A percentile compares a stretch with the other conserved stretches of the same genome.
phyloP scores from a whole-genome alignment of 2,329 filamentous ascomycete genomes.

The Didymellaceae sp. region DNA sequence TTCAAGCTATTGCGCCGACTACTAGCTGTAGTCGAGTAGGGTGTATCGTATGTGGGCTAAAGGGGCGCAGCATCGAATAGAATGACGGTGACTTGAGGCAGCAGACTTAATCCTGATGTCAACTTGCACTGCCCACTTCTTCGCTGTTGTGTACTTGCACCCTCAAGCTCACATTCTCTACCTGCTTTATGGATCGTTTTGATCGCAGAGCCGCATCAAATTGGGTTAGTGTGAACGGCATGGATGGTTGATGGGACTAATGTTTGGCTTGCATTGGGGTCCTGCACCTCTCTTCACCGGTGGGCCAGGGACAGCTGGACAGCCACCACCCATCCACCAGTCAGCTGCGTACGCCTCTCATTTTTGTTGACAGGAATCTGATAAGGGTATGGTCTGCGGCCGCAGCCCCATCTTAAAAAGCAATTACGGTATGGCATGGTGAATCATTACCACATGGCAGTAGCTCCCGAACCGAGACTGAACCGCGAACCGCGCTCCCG shows the following conservation, averaged over 20 bases:
- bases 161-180: constrained; percentile 27
- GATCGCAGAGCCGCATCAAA: constrained; percentile 46
- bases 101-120: constrained; percentile 25
- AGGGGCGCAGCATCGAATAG: constrained; percentile 36
- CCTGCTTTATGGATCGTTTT: constrained; percentile 39
- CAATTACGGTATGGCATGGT: constrained; percentile 29
- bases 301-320: constrained; percentile 32
- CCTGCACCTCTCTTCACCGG: constrained; percentile 38
- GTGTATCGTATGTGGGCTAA: constrained; percentile 22
- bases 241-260: constrained; percentile 6
- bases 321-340: constrained; percentile 35
- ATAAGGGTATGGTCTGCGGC: constrained; percentile 29
- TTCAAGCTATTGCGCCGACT: constrained; percentile 10
- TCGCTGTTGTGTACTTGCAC: constrained; percentile 29
- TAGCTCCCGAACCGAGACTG: constrained; percentile 18
- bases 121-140: constrained; percentile 40
- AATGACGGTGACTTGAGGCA: constrained; percentile 30
- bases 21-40: constrained; percentile 15
- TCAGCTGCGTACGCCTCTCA: constrained; percentile 33
- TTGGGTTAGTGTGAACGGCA: constrained; percentile 20
- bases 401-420: constrained; percentile 34
- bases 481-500: constrained; percentile 22
- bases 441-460: constrained; percentile 35
- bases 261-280: constrained; percentile 11
- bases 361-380: constrained; percentile 28